phyloP scores from a whole-genome alignment of 495 filamentous ascomycete genomes.

The Penicillium goetzii region DNA sequence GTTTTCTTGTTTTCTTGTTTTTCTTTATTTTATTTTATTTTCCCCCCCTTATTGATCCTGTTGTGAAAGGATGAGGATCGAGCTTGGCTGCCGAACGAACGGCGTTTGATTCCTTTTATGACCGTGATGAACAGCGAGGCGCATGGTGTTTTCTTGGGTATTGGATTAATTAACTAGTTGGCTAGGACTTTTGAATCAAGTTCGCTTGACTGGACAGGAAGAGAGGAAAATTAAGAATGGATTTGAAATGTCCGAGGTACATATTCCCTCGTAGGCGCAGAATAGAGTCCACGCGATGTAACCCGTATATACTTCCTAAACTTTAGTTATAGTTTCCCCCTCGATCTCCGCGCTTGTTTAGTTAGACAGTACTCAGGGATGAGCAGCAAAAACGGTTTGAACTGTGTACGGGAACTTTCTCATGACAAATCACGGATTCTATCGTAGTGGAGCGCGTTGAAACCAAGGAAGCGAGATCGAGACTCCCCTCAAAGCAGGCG shows the following conservation, averaged over 20 bases:
- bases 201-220: neutral
- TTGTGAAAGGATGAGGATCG: constrained; percentile 5
- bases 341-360: neutral
- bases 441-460: neutral
- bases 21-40: constrained; percentile 2
- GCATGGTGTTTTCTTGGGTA: constrained; percentile 10
- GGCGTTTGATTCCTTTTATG: constrained; percentile 1
- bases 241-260: neutral
- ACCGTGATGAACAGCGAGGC: constrained; percentile 19
- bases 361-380: neutral
- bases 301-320: neutral
- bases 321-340: neutral
- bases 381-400: neutral
- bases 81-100: neutral
- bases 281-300: constrained; percentile 1
- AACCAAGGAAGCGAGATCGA: neutral
- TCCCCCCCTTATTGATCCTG: constrained; percentile 12
- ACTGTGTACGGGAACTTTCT: neutral
- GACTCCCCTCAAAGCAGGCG: constrained; percentile 17
- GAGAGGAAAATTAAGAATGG: neutral
- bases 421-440: neutral
- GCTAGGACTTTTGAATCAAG: neutral
- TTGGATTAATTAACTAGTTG: neutral
- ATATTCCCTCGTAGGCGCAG: neutral
- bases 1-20: neutral